Evolutionary conservation across 2,329 filamentous ascomycete species (phyloP).

Genomic region (Rutstroemia sp.): DNA sequence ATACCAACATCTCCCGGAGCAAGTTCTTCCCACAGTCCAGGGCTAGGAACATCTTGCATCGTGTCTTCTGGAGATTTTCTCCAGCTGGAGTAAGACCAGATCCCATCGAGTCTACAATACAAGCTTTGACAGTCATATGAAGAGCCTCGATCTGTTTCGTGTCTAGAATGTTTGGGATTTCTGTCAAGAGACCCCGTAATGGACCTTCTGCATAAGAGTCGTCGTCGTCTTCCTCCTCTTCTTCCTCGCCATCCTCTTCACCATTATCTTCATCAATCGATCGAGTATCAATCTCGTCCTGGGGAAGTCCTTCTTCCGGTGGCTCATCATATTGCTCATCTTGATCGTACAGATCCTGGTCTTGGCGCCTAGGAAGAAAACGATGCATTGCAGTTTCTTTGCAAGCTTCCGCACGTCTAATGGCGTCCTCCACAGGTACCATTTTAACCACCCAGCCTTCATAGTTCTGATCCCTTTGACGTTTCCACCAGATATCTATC

Average conservation of each 20-base stretch:
- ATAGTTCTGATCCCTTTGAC: constrained; percentile 51
- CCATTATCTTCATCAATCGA: constrained; percentile 35
- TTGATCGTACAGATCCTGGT: constrained; percentile 37
- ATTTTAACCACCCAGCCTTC: constrained; percentile 51
- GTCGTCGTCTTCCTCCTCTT: constrained; percentile 65
- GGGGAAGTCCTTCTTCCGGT: constrained; percentile 31
- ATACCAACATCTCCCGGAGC: constrained; percentile 83
- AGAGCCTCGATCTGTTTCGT: constrained; percentile 93
- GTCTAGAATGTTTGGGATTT: constrained; percentile 89
- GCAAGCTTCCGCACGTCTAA: constrained; percentile 49
- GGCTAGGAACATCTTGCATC: constrained; percentile 83
- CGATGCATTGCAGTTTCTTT: constrained; percentile 52
- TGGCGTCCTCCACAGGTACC: constrained; percentile 53
- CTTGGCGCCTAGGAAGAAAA: constrained; percentile 26
- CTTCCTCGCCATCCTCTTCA: constrained; percentile 51
- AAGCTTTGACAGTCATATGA: constrained; percentile 95
- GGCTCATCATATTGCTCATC: constrained; percentile 42
- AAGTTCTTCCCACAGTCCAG: constrained; percentile 87
- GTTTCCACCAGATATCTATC: constrained; percentile 59
- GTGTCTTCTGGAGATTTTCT: constrained; percentile 81
- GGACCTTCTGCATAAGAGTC: constrained; percentile 75
- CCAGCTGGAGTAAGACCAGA: constrained; percentile 58
- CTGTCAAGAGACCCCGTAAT: constrained; percentile 77
- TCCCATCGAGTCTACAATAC: constrained; percentile 76
- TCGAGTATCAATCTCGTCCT: constrained; percentile 41